Evolutionary conservation across 2,329 filamentous ascomycete species (phyloP).

Genomic region (Juglanconis oblonga): DNA sequence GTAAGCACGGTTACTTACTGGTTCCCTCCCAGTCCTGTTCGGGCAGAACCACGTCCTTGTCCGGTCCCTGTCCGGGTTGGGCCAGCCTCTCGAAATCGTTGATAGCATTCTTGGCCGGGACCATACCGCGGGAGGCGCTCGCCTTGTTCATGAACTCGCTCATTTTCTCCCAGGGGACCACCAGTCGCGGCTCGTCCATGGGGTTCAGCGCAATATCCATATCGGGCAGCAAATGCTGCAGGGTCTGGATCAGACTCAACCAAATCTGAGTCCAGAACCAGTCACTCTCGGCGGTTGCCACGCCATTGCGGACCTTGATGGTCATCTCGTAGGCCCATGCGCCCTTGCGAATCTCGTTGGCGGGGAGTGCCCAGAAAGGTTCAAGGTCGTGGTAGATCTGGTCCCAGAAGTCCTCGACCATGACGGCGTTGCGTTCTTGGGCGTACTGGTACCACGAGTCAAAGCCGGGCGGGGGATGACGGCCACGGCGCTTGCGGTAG

Average conservation of each 20-base stretch:
- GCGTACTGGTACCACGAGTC: conserved; percentile 58
- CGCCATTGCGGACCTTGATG: conserved; percentile 54
- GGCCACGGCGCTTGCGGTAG: conserved; percentile 54
- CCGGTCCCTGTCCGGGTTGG: conserved; percentile 31
- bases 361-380: conserved; percentile 55
- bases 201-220: conserved; percentile 66
- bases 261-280: conserved; percentile 60
- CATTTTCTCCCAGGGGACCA: conserved; percentile 63
- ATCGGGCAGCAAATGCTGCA: conserved; percentile 58
- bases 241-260: conserved; percentile 49
- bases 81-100: conserved; percentile 42
- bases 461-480: conserved; percentile 64
- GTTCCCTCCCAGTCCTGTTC: conserved; percentile 49
- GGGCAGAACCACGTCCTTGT: conserved; percentile 31
- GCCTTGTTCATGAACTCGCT: conserved; percentile 52
- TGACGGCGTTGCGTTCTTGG: conserved; percentile 46
- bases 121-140: conserved; percentile 42
- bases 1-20: conserved; percentile 34
- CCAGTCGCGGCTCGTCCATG: conserved; percentile 64
- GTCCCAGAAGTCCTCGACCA: conserved; percentile 63
- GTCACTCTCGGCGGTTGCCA: conserved; percentile 48
- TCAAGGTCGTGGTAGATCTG: conserved; percentile 61
- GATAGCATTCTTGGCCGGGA: conserved; percentile 41
- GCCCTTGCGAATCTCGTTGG: conserved; percentile 44
- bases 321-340: conserved; percentile 57